Evolutionary conservation across 768 basidiomycete genomes (phyloP), one percentile per base, ranked within the genome.

Genomic region (Mycena galericulata): DNA sequence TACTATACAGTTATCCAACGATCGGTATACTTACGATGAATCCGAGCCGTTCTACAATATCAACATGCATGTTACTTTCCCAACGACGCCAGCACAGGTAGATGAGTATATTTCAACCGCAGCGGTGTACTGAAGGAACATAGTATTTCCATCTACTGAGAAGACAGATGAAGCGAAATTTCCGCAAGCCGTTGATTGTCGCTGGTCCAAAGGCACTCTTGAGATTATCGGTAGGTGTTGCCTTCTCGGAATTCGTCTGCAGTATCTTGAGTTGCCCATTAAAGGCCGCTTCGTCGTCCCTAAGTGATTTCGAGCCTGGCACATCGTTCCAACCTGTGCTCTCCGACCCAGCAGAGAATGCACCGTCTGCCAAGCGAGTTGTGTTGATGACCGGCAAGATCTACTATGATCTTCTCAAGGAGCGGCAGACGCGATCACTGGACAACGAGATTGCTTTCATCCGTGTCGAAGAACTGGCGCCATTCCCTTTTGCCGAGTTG

Each of bases 141-240:
- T n/a, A n/a, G 65, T 95, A 96, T 72, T 98, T 97, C 88, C 96
- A 98, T 77, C 84, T 97, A 1, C 83, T 98, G n/a, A 84, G 96
- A 61, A 85, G 96, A 53, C 96, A 97, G 78, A 88, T 96, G 75
- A 84, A 86, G 74, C 84, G 96, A 47, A 95, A 95, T 70, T 97
- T 91, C 80, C 85, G 96, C 62, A 96, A 94, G 76, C 96, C 96
- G 0, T 81, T 97, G 53, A 82, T 97, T 30, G 88, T 98, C 8
- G 92, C 93, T 14, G 91, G 88, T 4, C 96, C 96, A 0, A 98
- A 98, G 75, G 92, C 90, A 2, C 82, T 97, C 15, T 82, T 97
- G 12, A 87, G 95, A 26, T 83, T 94, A 22, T 83, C 93, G 15
- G 94, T 95, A 74, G 49, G 88, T 83, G 4, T 26, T 36, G 41